Evolutionary conservation across 1,139 yeast species (phyloP), one percentile per base, ranked within the genome.

Genomic region (Zygosaccharomyces sapae): DNA sequence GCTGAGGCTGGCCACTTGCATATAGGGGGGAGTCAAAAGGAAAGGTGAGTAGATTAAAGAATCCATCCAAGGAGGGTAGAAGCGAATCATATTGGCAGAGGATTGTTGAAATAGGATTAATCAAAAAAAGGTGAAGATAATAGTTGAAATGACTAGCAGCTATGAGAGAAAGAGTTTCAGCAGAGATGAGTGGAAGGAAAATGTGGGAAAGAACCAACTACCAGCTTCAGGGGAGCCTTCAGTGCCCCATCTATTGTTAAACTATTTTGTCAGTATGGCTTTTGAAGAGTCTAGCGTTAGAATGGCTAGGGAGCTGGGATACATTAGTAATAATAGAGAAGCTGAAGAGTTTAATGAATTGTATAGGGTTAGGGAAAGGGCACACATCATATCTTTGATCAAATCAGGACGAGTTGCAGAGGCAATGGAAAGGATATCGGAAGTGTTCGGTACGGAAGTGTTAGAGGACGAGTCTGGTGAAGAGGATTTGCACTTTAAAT

Each of bases 401-500:
- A 62, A 62, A 43, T 45, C 43, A 16, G 68, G 68, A 3, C 46
- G 53, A 2, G 56, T 64, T 5, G 31, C 50, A 7, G 47, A 52
- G 5, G 66, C 66, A 12, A 62, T 64, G 54, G 56, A 56, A 20
- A 41, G 51, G 25, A 63, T 64, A 13, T 57, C 53, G 39, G 16
- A 43, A 12, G 35, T 49, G 5, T 63, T 63, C 48, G 67, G 66
- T 7, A 47, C 59, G 3, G 56, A 55, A 29, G 55, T 61, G 10
- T 41, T 63, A 33, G 63, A 62, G 33, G 43, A 38, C n/a, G 43
- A 41, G 5, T 34, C 45, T 5, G 43, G 42, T 29, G 57, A 55
- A 12, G 60, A 55, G 25, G 67, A 64, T 44, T 66, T 83, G n/a
- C 83, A 83, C 58, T 83, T 83, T 65, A 79, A 80, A 61, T 66